Percentiles rank a stretch among this genome's conserved stretches.
Conservation (phyloP, 2,329 filamentous ascomycete genomes). For the Cercospora sp. region DNA sequence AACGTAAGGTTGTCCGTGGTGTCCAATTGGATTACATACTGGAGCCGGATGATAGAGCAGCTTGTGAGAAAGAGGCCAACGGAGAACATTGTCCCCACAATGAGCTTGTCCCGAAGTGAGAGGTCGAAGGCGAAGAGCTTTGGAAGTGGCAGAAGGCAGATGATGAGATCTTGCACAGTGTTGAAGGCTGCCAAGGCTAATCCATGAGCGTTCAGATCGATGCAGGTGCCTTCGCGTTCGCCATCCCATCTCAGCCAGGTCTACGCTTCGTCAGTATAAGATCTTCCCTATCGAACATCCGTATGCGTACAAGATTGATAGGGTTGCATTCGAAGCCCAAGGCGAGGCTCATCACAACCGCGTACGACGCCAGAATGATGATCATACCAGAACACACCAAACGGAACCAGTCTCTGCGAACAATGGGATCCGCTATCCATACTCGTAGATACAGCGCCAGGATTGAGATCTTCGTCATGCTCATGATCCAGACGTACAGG, state of each 20-base stretch:
- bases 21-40: slow-evolving; percentile 15
- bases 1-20: slow-evolving; percentile 20
- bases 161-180: slow-evolving; percentile 17
- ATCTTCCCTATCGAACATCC: no score
- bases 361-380: slow-evolving; percentile 1
- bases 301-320: slow-evolving; percentile 11
- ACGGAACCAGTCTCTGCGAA: slow-evolving; percentile 12
- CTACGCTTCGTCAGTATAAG: background rate
- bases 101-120: slow-evolving; percentile 9
- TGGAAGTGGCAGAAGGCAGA: slow-evolving; percentile 18
- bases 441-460: slow-evolving; percentile 16
- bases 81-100: slow-evolving; percentile 14
- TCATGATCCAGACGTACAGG: slow-evolving; percentile 20
- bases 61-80: slow-evolving; percentile 26
- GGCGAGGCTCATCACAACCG: slow-evolving; percentile 14
- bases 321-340: slow-evolving; percentile 18
- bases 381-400: slow-evolving; percentile 7
- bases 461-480: slow-evolving; percentile 13
- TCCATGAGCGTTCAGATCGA: slow-evolving; percentile 13
- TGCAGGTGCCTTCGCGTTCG: slow-evolving; percentile 10
- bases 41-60: slow-evolving; percentile 23
- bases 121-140: slow-evolving; percentile 12
- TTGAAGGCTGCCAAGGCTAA: slow-evolving; percentile 17
- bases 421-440: background rate
- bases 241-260: slow-evolving; percentile 17